These are phyloP conservation scores for Cladophialophora immunda DNA, from an alignment of 2,329 filamentous ascomycete species.

Conservation along the genomic window DNA sequence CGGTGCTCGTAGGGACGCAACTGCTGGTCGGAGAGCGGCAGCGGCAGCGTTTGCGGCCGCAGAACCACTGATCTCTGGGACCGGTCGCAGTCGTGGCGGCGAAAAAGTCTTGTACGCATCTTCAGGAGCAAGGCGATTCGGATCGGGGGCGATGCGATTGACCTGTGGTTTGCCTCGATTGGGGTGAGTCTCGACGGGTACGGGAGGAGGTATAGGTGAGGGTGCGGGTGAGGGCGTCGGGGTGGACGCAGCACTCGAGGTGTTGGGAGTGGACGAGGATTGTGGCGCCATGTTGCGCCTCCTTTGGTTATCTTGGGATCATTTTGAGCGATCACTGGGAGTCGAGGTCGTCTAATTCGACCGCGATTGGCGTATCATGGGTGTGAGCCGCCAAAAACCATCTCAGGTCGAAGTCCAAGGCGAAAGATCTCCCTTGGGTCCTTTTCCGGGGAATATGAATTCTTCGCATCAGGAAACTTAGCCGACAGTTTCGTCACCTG, in stretches of 20 bases:
- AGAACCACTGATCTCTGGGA: conserved; percentile 50
- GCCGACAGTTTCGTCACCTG: not conserved
- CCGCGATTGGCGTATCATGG: not conserved
- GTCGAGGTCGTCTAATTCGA: not conserved
- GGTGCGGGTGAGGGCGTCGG: conserved; percentile 40
- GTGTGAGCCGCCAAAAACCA: not conserved
- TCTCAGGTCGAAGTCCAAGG: not conserved
- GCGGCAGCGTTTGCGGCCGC: conserved; percentile 52
- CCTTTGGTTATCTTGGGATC: conserved; percentile 33
- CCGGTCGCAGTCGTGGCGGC: conserved; percentile 63
- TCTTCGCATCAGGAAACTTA: not conserved
- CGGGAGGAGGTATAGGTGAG: conserved; percentile 52
- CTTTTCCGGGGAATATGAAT: not conserved
- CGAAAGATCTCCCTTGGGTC: not conserved
- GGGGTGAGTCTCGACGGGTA: conserved; percentile 57
- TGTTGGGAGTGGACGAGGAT: conserved; percentile 27
- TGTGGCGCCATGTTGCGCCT: conserved; percentile 41
- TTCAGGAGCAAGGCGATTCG: conserved; percentile 79
- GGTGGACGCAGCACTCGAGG: conserved; percentile 34
- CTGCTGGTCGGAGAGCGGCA: conserved; percentile 48
- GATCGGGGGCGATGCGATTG: conserved; percentile 60
- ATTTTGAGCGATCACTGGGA: conserved; percentile 20
- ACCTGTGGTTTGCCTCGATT: conserved; percentile 48
- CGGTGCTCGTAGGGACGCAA: conserved; percentile 53
- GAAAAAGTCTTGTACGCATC: conserved; percentile 77